Base-by-base conservation (phyloP, 495 filamentous ascomycete genomes). In the Barbatosphaeria neglecta region DNA sequence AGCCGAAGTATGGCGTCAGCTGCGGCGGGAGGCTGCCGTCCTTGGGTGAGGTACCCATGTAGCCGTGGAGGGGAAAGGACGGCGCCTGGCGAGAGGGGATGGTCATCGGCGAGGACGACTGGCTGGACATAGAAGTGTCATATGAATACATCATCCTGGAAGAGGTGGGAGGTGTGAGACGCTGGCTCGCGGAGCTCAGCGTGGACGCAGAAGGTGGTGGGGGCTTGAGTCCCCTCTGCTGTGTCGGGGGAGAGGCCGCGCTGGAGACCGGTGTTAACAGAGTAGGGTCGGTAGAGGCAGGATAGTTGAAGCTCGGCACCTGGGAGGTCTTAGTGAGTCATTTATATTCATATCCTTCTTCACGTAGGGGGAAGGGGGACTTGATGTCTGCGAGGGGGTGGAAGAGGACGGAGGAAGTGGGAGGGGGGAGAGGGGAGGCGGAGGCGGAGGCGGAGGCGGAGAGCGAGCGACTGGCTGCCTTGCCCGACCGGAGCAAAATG, bases 201-300 rank as follows among this genome's bases (percentile, higher is more conserved):
- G 59, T 48, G 18, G 46, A 38, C 28, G 54, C 54, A 47, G 68
- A 69, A 6, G 55, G 37, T 25, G 59, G 55, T 51, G 59, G 50
- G 7, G 60, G 50, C 49, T 70, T 72, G 15, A 57, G 24, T 17
- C 59, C 47, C 47, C 63, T 63, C 44, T 68, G 65, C 45, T 58
- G 58, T 44, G 69, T 49, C 40, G 64, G 63, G 27, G 70, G 70
- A 25, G 67, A 72, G 31, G 59, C 66, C 42, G 65, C 53, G 44
- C 60, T 56, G 41, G 70, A 74, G 1, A 68, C 63, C 4, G 70
- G 70, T 6, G 70, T 74, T 17, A 70, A 57, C 38, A 74, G 61
- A n/a, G 61, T 61, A 28, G 63, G 51, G 46, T 74, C 70, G 49
- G 63, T 61, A 27, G 61, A 47, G 3, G 61, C 64, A 17, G 70